phyloP scores from a whole-genome alignment of 352 stramenopile genomes.

The Thalassiosira livingstoniorum region DNA sequence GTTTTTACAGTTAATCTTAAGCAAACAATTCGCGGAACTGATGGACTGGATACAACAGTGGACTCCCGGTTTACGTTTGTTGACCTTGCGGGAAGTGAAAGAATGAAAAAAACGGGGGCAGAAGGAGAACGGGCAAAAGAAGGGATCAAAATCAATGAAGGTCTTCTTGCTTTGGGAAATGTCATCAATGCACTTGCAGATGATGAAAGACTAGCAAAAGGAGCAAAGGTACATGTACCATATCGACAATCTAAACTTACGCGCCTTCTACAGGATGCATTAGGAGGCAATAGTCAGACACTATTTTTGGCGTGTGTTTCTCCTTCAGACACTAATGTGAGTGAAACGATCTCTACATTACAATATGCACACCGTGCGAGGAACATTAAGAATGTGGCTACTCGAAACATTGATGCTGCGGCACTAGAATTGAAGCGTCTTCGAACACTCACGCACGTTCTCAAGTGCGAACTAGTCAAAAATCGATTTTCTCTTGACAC shows the following conservation, averaged over 20 bases:
- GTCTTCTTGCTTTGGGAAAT: constrained; percentile 95
- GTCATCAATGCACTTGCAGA: constrained; percentile 96
- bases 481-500: constrained; percentile 31
- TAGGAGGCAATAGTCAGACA: constrained; percentile 91
- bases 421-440: constrained; percentile 72
- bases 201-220: constrained; percentile 76
- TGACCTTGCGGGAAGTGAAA: constrained; percentile 88
- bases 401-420: constrained; percentile 94
- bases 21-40: constrained; percentile 53
- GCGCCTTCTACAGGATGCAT: constrained; percentile 74
- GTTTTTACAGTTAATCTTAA: constrained; percentile 95
- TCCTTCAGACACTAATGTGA: constrained; percentile 94
- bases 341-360: constrained; percentile 95
- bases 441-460: constrained; percentile 64
- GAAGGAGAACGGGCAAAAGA: constrained; percentile 90
- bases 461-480: constrained; percentile 80
- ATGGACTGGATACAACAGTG: constrained; percentile 89
- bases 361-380: constrained; percentile 95
- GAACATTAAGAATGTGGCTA: constrained; percentile 97
- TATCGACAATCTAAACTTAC: constrained; percentile 84
- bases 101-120: constrained; percentile 93
- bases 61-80: constrained; percentile 90
- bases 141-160: constrained; percentile 99
- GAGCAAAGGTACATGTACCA: constrained; percentile 77
- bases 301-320: constrained; percentile 96